Evolutionary conservation across 177 flowering plant genomes (phyloP).

Genomic region (Tripterygium wilfordii): DNA sequence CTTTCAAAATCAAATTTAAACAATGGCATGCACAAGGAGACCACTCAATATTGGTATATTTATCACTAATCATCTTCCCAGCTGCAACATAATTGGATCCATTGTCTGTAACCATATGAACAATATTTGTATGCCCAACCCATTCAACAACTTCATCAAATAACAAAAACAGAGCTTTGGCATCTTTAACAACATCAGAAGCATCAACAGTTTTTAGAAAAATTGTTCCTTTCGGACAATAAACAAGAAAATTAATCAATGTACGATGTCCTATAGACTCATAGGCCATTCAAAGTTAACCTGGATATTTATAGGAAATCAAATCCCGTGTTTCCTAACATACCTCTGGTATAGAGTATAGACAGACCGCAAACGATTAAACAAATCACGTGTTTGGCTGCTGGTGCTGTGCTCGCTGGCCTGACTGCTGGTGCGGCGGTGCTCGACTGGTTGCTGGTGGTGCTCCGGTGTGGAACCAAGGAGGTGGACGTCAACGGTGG

Average conservation of each 20-base stretch:
- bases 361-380: too few relatives aligned
- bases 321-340: too few relatives aligned
- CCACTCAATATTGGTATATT: not conserved
- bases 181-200: not conserved
- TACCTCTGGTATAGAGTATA: too few relatives aligned
- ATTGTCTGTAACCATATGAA: not conserved
- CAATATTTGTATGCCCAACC: not conserved
- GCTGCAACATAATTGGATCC: not conserved
- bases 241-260: not conserved
- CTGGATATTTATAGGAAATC: too few relatives aligned
- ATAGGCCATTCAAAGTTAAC: too few relatives aligned
- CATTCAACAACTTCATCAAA: not conserved
- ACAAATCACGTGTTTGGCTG: too few relatives aligned
- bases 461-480: too few relatives aligned
- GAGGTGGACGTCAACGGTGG: too few relatives aligned
- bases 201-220: not conserved
- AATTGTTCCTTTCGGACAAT: not conserved
- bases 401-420: too few relatives aligned
- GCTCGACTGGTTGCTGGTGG: too few relatives aligned
- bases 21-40: not conserved
- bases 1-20: constrained; percentile 2
- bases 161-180: not conserved
- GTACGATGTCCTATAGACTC: not conserved
- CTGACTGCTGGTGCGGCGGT: too few relatives aligned
- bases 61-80: not conserved